These are phyloP conservation scores for Blastomyces emzantsi DNA, from an alignment of 2,329 filamentous ascomycete species.

Conservation along the genomic window DNA sequence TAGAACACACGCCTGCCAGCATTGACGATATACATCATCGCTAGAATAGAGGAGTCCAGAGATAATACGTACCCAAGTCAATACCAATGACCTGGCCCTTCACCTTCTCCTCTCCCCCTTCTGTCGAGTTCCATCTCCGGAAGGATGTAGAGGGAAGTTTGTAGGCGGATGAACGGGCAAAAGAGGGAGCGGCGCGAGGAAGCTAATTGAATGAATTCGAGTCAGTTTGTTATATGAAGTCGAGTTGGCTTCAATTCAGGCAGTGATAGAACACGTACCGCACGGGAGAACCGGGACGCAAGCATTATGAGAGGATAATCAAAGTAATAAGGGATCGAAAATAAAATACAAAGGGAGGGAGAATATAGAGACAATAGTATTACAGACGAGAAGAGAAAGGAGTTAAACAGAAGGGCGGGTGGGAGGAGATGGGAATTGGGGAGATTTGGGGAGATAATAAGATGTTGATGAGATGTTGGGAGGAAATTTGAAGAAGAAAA, in stretches of 20 bases:
- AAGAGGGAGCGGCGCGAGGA: constrained; percentile 63
- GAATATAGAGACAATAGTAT: constrained; percentile 21
- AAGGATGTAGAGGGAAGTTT: constrained; percentile 65
- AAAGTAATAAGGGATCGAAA: constrained; percentile 20
- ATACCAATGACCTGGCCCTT: constrained; percentile 97
- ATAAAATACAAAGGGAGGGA: constrained; percentile 30
- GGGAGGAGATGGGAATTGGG: constrained; percentile 21
- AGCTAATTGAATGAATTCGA: constrained; percentile 44
- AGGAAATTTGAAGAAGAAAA: constrained; percentile 11
- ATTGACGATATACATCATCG: background rate
- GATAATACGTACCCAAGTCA: constrained; percentile 64
- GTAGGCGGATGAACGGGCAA: constrained; percentile 58
- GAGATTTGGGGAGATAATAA: constrained; percentile 25
- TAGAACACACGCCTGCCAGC: background rate
- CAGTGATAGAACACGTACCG: constrained; percentile 49
- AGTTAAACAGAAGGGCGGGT: background rate
- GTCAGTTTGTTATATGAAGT: constrained; percentile 8
- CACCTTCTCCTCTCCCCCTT: constrained; percentile 65
- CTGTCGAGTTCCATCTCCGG: constrained; percentile 45
- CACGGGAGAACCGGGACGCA: constrained; percentile 61
- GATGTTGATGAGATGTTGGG: constrained; percentile 14
- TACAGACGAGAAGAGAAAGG: constrained; percentile 20
- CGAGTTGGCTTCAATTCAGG: background rate
- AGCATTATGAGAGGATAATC: constrained; percentile 51
- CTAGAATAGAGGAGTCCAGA: background rate